Conservation (phyloP, 345 rosid species). For the Combretum micranthum region DNA sequence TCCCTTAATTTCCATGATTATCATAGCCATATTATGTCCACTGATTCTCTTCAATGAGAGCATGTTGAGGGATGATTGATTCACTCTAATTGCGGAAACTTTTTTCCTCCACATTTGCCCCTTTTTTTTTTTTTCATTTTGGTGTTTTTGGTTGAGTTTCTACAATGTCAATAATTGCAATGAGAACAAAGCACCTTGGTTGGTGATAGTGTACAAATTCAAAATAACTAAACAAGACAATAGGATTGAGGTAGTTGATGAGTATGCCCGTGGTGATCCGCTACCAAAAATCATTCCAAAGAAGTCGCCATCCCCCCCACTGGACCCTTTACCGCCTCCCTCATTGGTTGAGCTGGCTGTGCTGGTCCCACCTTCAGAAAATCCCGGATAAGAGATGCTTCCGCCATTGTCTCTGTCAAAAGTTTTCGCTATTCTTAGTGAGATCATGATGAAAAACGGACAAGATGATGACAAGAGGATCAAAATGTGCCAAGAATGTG, state of each 20-base stretch:
- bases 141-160: neutral
- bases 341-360: constrained; percentile 1
- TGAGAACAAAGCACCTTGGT: constrained; percentile 24
- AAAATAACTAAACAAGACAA: constrained; percentile 42
- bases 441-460: neutral
- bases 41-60: too few species aligned
- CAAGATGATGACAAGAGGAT: too few species aligned
- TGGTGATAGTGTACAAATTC: constrained; percentile 25
- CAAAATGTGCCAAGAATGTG: too few species aligned
- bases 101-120: neutral
- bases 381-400: constrained; percentile 39
- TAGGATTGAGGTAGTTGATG: constrained; percentile 19
- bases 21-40: too few species aligned
- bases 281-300: constrained; percentile 74
- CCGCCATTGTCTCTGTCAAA: constrained; percentile 41
- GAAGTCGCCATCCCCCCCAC: constrained; percentile 19
- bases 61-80: too few species aligned
- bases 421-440: neutral
- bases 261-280: constrained; percentile 25
- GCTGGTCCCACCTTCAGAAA: constrained; percentile 29
- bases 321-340: constrained; percentile 19
- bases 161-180: constrained; percentile 30
- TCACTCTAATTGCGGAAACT: neutral
- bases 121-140: too few species aligned
- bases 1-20: too few species aligned